Evolutionary conservation across 2,329 filamentous ascomycete species (phyloP).

Genomic region (Raffaelea ambrosiae): DNA sequence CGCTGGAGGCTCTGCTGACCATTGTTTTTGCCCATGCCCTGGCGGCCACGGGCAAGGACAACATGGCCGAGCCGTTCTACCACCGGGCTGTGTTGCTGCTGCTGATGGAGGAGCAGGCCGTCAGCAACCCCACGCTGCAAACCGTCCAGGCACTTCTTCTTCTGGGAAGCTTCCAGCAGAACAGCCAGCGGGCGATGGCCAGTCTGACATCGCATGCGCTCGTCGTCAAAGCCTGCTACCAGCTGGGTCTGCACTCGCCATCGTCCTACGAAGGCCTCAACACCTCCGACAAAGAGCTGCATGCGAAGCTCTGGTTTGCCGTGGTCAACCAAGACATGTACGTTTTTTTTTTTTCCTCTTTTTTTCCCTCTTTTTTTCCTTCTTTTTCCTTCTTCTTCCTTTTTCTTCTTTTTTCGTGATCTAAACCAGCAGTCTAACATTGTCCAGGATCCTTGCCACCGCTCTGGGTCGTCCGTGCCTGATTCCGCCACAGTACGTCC

Average conservation of each 20-base stretch:
- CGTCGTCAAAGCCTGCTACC: constrained; percentile 22
- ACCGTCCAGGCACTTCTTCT: constrained; percentile 22
- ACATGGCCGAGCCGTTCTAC: constrained; percentile 19
- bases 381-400: no score
- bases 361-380: no score
- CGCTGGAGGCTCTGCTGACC: constrained; percentile 15
- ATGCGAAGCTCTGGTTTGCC: constrained; percentile 21
- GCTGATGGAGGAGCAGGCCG: constrained; percentile 17
- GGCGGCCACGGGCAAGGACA: constrained; percentile 11
- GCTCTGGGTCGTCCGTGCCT: constrained; percentile 15
- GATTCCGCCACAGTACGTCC: constrained; percentile 9
- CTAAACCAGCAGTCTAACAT: no score
- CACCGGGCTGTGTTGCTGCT: constrained; percentile 16
- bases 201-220: constrained; percentile 22
- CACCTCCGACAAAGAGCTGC: constrained; percentile 17
- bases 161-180: constrained; percentile 23
- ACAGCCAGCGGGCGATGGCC: constrained; percentile 23
- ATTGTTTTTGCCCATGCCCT: constrained; percentile 21
- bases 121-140: constrained; percentile 11
- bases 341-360: neutral
- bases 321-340: constrained; percentile 21
- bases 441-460: constrained; percentile 12
- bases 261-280: constrained; percentile 17
- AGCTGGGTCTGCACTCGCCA: constrained; percentile 24
- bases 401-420: neutral